Percentiles rank a stretch among this genome's conserved stretches.
phyloP scores from a whole-genome alignment of 805 yeast species.

The Candida pini region DNA sequence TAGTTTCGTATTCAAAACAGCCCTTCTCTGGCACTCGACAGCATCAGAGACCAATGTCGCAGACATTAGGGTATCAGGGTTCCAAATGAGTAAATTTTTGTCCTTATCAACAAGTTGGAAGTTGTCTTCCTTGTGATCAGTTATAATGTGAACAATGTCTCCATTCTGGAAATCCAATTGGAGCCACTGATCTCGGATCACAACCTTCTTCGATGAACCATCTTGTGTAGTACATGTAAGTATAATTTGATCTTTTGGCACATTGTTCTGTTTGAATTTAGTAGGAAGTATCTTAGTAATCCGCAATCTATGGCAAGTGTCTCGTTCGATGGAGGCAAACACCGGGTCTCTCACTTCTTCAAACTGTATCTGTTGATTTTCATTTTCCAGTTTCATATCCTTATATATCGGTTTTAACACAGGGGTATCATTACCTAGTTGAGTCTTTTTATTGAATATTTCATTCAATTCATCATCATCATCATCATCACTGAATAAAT shows the following conservation, averaged over 20 bases:
- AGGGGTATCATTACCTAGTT: too few relatives aligned
- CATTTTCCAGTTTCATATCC: conserved; percentile 16
- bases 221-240: conserved; percentile 43
- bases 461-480: conserved; percentile 7
- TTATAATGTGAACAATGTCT: conserved; percentile 61
- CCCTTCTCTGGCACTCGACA: conserved; percentile 63
- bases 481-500: conserved; percentile 8
- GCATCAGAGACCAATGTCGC: conserved; percentile 81
- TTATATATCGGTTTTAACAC: conserved; percentile 16
- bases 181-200: conserved; percentile 60
- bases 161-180: conserved; percentile 40
- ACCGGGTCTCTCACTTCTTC: conserved; percentile 26
- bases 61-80: conserved; percentile 77
- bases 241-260: conserved; percentile 42
- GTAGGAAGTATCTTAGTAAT: conserved; percentile 31
- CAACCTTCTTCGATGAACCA: conserved; percentile 32
- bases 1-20: conserved; percentile 54
- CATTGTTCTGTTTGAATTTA: conserved; percentile 26
- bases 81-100: conserved; percentile 62
- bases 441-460: conserved; percentile 31
- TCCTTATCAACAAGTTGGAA: conserved; percentile 48
- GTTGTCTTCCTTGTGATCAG: conserved; percentile 25
- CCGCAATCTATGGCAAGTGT: conserved; percentile 45
- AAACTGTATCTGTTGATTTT: conserved; percentile 5
- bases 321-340: conserved; percentile 38